These are phyloP conservation scores for Vigna nakashimae DNA, from an alignment of 306 rosid genomes.

Conservation along the genomic window DNA sequence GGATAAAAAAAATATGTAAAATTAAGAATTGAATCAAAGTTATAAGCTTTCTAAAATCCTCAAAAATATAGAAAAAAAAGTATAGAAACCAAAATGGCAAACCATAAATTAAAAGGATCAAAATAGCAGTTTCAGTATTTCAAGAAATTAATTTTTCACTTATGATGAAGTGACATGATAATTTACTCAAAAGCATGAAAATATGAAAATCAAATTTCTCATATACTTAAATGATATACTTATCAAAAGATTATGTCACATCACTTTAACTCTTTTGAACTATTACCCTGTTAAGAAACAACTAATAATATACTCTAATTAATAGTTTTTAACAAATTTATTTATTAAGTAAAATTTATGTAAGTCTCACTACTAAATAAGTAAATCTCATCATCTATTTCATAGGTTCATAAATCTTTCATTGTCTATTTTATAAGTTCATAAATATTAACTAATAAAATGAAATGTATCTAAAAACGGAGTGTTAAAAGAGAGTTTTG, in stretches of 20 bases:
- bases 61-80: too few species aligned
- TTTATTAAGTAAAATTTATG: neutral
- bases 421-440: neutral
- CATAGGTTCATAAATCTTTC: neutral
- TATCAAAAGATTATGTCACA: neutral
- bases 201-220: too few species aligned
- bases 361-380: neutral
- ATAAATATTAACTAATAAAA: neutral
- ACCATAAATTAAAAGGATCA: too few species aligned
- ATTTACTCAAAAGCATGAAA: too few species aligned
- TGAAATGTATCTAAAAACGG: neutral
- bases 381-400: neutral
- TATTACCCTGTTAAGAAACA: neutral
- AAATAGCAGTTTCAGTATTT: too few species aligned
- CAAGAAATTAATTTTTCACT: too few species aligned
- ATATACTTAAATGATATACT: neutral
- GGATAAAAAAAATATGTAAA: too few species aligned
- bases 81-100: too few species aligned
- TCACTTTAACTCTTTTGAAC: neutral
- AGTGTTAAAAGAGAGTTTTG: neutral
- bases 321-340: neutral
- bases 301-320: neutral
- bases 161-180: too few species aligned
- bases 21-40: too few species aligned
- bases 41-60: too few species aligned